Percentiles rank a stretch among this genome's conserved stretches.
phyloP scores from a whole-genome alignment of 164 flowering plant species.

The Dillenia suffruticosa region DNA sequence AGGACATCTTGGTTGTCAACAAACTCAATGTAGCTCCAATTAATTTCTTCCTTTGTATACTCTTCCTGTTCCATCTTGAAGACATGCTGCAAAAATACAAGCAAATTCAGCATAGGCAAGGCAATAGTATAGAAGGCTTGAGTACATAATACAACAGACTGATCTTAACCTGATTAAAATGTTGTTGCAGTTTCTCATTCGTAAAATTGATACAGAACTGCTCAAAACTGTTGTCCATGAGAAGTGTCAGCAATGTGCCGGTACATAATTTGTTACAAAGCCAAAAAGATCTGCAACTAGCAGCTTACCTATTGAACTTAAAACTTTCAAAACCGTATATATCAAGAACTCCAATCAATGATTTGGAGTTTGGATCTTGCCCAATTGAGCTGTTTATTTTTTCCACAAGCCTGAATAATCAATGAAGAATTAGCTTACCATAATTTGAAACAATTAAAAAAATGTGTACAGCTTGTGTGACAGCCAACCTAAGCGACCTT shows the following conservation, averaged over 20 bases:
- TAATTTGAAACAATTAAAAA: not conserved
- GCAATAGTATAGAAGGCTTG: not conserved
- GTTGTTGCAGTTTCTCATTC: constrained; percentile 97
- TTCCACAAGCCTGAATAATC: constrained; percentile 75
- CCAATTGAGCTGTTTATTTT: constrained; percentile 93
- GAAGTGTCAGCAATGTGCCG: constrained; percentile 5
- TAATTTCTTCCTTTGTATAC: constrained; percentile 84
- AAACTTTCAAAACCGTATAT: constrained; percentile 99
- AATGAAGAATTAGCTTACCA: constrained; percentile 2
- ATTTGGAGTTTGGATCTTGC: constrained; percentile 90
- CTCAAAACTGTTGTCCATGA: constrained; percentile 66
- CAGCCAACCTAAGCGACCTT: no score
- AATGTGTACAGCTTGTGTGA: no score
- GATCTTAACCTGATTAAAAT: constrained; percentile 99
- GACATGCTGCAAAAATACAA: constrained; percentile 66
- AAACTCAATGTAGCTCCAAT: constrained; percentile 99
- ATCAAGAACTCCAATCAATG: constrained; percentile 97
- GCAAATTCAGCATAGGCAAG: constrained; percentile 1
- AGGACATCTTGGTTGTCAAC: constrained; percentile 96
- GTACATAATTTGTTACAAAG: constrained; percentile 4
- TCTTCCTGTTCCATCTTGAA: constrained; percentile 99
- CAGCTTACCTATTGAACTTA: constrained; percentile 75
- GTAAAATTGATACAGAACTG: constrained; percentile 97
- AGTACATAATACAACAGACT: constrained; percentile 9
- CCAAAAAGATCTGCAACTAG: not conserved